Evolutionary conservation across 805 yeast species (phyloP).

Genomic region (Monosporozyma servazzii): DNA sequence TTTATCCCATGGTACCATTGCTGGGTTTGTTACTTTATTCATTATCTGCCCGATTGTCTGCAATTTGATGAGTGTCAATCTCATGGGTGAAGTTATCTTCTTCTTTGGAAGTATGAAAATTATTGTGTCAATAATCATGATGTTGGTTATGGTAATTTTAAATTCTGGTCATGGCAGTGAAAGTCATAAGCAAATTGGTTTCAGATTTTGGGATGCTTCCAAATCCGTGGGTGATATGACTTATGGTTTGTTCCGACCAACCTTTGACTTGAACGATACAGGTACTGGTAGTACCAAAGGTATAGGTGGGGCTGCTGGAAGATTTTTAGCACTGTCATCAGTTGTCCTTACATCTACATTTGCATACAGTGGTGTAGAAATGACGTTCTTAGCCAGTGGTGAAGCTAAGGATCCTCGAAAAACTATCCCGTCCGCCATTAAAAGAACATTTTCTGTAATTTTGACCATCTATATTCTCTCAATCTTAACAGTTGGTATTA

Average conservation of each 20-base stretch:
- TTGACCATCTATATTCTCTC: constrained; percentile 56
- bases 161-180: constrained; percentile 39
- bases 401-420: constrained; percentile 76
- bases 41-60: constrained; percentile 37
- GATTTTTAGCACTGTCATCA: constrained; percentile 50
- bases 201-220: constrained; percentile 54
- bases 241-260: constrained; percentile 67
- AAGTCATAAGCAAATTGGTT: constrained; percentile 40
- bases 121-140: constrained; percentile 41
- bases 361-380: constrained; percentile 76
- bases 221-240: constrained; percentile 36
- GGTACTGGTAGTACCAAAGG: constrained; percentile 49
- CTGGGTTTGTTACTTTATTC: constrained; percentile 61
- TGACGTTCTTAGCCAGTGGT: constrained; percentile 76
- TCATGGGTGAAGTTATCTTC: constrained; percentile 70
- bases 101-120: constrained; percentile 51
- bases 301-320: constrained; percentile 50
- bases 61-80: constrained; percentile 59
- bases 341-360: constrained; percentile 60
- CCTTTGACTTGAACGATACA: constrained; percentile 54
- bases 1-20: constrained; percentile 41
- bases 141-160: constrained; percentile 55
- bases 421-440: constrained; percentile 69
- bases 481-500: constrained; percentile 59
- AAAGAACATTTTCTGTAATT: constrained; percentile 63